Evolutionary conservation across 2,329 filamentous ascomycete genomes (phyloP), one percentile per base, ranked within the genome.

Genomic region (Penicillium sp.): DNA sequence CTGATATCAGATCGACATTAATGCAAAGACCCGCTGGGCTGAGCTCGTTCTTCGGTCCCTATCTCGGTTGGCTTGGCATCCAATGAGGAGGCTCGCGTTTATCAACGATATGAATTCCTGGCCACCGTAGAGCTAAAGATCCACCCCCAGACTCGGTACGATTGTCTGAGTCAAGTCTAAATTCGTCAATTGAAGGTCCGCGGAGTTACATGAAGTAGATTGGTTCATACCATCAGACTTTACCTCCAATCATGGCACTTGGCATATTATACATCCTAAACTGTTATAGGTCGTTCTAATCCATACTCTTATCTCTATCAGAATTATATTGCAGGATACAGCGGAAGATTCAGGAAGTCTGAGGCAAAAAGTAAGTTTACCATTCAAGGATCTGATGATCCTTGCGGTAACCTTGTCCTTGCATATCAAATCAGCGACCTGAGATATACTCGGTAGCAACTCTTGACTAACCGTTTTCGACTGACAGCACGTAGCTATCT

Each of bases 11-110:
- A 61, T 55, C 44, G 43, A 56, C 41, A 19, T 21, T 36, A 53
- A 41, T 16, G 4, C 19, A 13, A 11, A 33, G 54, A 58, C 50
- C 57, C 54, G 58, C 57, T 1, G 10, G 34, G 50, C 41, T 21
- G 50, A 50, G 36, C 15, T 50, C 23, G 15, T 23, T 25, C 25
- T 40, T 53, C 43, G 23, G 31, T 60, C 29, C 47, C 63, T 65
- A 61, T 65, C 61, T 55, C 53, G 4, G 38, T 11, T 34, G 9
- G 16, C 19, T 34, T 19, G 19, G 36, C 46, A 45, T 58, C 67
- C 67, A 68, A 69, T 69, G 52, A 64, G 59, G 60, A 33, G 27
- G 40, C 57, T 19, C 21, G 25, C n/a, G 61, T 60, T 67, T 68
- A 69, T 69, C 67, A 64, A 60, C 31, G 38, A 31, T 25, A 27